Percentiles rank a stretch among this genome's conserved stretches.
phyloP scores from a whole-genome alignment of 192 early-diverging fungal genomes.

The Backusella sp. region DNA sequence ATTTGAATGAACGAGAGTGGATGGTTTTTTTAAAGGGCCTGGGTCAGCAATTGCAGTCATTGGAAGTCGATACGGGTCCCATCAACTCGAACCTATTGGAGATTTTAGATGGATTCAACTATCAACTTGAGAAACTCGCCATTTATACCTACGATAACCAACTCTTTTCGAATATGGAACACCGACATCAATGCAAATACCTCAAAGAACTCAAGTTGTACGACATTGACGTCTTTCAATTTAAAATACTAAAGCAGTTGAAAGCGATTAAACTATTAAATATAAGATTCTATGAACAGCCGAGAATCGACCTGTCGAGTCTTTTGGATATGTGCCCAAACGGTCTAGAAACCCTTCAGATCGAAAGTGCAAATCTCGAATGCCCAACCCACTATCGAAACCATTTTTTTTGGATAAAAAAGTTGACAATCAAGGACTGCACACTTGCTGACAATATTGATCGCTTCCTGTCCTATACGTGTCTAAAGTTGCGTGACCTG shows the following conservation, averaged over 20 bases:
- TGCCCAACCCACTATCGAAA: not conserved
- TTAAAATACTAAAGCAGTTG: not conserved
- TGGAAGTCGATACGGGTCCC: not conserved
- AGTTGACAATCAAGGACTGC: not conserved
- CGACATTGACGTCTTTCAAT: not conserved
- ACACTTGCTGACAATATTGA: not conserved
- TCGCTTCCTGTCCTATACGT: not conserved
- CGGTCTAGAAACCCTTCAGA: not conserved
- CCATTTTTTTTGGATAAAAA: not conserved
- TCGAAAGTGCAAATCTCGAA: not conserved
- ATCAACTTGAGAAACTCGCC: not conserved
- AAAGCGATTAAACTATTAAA: not conserved
- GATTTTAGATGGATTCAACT: not conserved
- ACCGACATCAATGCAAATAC: not conserved
- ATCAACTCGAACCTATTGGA: not conserved
- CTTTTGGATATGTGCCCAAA: not conserved
- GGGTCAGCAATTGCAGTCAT: not conserved
- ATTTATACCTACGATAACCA: conserved; percentile 4
- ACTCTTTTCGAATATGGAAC: not conserved
- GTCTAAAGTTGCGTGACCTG: not conserved
- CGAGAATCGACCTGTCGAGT: not conserved
- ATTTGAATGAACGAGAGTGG: not conserved
- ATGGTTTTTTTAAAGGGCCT: not conserved
- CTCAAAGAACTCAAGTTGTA: not conserved
- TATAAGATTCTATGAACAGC: conserved; percentile 5